Evolutionary conservation across 495 filamentous ascomycete genomes (phyloP).

Genomic region (Echria macrotheca): DNA sequence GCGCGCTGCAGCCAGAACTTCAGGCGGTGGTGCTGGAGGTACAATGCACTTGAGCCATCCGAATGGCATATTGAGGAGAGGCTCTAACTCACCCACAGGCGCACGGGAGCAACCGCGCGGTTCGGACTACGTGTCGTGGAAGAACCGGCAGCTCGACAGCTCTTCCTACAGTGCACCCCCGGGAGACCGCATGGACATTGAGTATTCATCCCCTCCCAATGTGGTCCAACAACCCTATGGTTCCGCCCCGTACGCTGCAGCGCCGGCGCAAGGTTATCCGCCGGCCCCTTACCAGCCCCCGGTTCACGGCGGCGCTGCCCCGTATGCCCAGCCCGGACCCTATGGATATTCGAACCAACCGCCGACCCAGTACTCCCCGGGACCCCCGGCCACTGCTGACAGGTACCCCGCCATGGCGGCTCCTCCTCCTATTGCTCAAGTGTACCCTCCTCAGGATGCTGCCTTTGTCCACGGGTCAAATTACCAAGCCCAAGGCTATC

Average conservation of each 20-base stretch:
- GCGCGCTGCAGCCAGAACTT: constrained; percentile 39
- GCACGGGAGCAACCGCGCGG: constrained; percentile 27
- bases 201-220: constrained; percentile 15
- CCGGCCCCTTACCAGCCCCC: constrained; percentile 21
- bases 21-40: constrained; percentile 50
- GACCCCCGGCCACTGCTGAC: constrained; percentile 21
- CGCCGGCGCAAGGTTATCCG: constrained; percentile 12
- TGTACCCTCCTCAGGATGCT: constrained; percentile 16
- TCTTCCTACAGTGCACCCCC: constrained; percentile 12
- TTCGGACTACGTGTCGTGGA: constrained; percentile 29
- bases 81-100: constrained; percentile 54
- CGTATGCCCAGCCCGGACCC: constrained; percentile 5
- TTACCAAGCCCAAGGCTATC: constrained; percentile 19
- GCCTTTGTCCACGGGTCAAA: constrained; percentile 24
- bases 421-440: constrained; percentile 21
- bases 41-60: constrained; percentile 48
- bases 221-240: constrained; percentile 12
- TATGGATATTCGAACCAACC: constrained; percentile 18
- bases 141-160: constrained; percentile 20
- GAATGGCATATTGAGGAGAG: constrained; percentile 47
- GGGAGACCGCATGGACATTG: constrained; percentile 27
- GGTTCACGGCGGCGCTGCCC: constrained; percentile 4
- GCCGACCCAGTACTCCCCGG: constrained; percentile 25
- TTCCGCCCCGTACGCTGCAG: constrained; percentile 14
- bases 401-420: constrained; percentile 22